Conservation (phyloP, 345 rosid genomes). For the Linum tenue region DNA sequence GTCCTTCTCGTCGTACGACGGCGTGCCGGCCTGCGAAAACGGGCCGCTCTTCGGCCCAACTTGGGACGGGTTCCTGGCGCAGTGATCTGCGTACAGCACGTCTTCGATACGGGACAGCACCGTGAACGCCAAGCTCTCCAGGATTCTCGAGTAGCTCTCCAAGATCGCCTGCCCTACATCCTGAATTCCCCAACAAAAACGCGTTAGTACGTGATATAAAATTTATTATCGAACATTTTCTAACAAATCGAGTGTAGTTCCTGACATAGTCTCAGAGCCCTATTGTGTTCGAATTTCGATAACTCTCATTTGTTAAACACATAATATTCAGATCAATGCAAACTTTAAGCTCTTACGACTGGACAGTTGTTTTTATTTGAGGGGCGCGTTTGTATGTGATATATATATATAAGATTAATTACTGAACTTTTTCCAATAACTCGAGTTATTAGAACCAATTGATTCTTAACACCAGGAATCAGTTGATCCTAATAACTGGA, state of each 20-base stretch:
- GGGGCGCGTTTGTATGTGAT: not conserved
- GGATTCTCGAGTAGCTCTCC: conserved; percentile 79
- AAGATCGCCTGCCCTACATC: conserved; percentile 79
- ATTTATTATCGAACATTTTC: conserved; percentile 4
- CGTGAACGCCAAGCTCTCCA: conserved; percentile 81
- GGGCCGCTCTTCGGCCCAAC: conserved; percentile 27
- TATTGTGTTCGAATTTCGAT: too few relatives aligned
- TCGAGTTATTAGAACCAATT: too few relatives aligned
- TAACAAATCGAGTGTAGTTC: too few relatives aligned
- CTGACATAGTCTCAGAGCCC: too few relatives aligned
- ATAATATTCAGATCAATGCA: too few relatives aligned
- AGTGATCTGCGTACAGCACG: conserved; percentile 55
- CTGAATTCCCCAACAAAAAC: conserved; percentile 24
- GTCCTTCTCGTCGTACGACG: not conserved
- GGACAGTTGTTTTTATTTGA: not conserved
- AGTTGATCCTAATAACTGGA: too few relatives aligned
- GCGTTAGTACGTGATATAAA: too few relatives aligned
- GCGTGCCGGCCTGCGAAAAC: conserved; percentile 6
- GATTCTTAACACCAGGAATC: too few relatives aligned
- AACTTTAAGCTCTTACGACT: too few relatives aligned
- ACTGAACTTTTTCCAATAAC: too few relatives aligned
- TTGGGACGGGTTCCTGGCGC: conserved; percentile 44
- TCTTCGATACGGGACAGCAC: conserved; percentile 75
- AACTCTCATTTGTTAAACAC: too few relatives aligned
- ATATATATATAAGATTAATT: too few relatives aligned